Evolutionary conservation across 2,329 filamentous ascomycete species (phyloP).

Genomic region (Ophiostoma ulmi): DNA sequence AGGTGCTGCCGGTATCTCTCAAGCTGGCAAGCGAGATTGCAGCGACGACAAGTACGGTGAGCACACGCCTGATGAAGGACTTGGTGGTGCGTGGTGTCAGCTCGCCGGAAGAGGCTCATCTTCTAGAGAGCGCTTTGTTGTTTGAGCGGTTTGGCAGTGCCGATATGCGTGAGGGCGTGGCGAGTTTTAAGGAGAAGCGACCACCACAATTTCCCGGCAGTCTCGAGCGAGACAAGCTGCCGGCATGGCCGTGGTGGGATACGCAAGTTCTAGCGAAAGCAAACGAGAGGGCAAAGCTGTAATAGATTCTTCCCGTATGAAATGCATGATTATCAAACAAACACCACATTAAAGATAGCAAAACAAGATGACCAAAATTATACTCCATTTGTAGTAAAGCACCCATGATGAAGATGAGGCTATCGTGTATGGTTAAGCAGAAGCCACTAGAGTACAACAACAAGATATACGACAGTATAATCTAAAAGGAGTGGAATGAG

Average conservation of each 20-base stretch:
- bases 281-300: conserved; percentile 24
- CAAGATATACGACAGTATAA: background rate
- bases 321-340: background rate
- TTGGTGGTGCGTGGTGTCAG: conserved; percentile 58
- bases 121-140: conserved; percentile 63
- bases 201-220: conserved; percentile 53
- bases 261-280: conserved; percentile 37
- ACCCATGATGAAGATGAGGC: background rate
- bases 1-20: conserved; percentile 60
- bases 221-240: conserved; percentile 47
- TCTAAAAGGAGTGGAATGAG: background rate
- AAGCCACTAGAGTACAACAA: background rate
- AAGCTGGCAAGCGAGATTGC: conserved; percentile 60
- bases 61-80: conserved; percentile 63
- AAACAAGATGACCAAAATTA: background rate
- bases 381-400: background rate
- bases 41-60: conserved; percentile 59
- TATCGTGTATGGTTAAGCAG: background rate
- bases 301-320: background rate
- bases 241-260: conserved; percentile 64
- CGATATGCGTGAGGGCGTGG: conserved; percentile 63
- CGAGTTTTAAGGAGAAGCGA: conserved; percentile 66
- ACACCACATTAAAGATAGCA: background rate
- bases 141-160: conserved; percentile 52
- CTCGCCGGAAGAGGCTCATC: conserved; percentile 63